These are phyloP conservation scores for Trypanosoma scelopori DNA, from an alignment of 208 protist genomes.

Conservation along the genomic window DNA sequence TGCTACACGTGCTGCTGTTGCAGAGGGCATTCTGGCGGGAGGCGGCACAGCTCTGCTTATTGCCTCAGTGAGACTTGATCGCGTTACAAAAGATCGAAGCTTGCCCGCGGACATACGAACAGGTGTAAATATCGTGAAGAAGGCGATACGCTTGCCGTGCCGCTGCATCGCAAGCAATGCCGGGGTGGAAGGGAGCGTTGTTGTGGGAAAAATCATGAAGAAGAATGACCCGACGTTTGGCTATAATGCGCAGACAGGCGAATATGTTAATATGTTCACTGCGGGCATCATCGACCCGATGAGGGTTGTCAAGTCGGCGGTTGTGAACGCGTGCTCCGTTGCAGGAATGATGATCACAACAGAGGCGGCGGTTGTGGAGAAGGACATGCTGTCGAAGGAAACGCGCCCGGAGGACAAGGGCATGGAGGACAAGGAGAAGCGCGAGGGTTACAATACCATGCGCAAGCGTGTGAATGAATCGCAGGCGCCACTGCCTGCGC, in stretches of 20 bases:
- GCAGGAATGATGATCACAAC: slow-evolving; percentile 99
- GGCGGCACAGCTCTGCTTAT: slow-evolving; percentile 97
- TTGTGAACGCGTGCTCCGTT: slow-evolving; percentile 97
- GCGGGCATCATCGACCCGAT: slow-evolving; percentile 99
- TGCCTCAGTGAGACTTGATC: slow-evolving; percentile 83
- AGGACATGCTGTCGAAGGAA: slow-evolving; percentile 56
- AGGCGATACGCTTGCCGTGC: slow-evolving; percentile 77
- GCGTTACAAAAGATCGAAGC: slow-evolving; percentile 68
- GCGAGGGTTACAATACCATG: slow-evolving; percentile 64
- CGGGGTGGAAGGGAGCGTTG: slow-evolving; percentile 96
- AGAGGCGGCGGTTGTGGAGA: slow-evolving; percentile 95
- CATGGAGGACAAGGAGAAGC: slow-evolving; percentile 82
- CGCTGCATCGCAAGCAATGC: slow-evolving; percentile 97
- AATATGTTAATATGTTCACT: slow-evolving; percentile 98
- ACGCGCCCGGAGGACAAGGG: slow-evolving; percentile 76
- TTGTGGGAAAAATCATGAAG: slow-evolving; percentile 96
- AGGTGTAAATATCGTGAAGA: slow-evolving; percentile 83
- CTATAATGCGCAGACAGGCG: slow-evolving; percentile 94
- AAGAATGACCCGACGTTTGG: slow-evolving; percentile 86
- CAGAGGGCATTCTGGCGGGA: slow-evolving; percentile 98
- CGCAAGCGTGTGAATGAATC: slow-evolving; percentile 75
- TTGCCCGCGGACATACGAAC: slow-evolving; percentile 72
- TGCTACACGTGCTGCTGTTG: slow-evolving; percentile 98
- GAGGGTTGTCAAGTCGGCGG: slow-evolving; percentile 98
- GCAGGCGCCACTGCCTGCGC: slow-evolving; percentile 78